Conservation (phyloP, 352 stramenopile species). For the Elongisporangium prolatum region DNA sequence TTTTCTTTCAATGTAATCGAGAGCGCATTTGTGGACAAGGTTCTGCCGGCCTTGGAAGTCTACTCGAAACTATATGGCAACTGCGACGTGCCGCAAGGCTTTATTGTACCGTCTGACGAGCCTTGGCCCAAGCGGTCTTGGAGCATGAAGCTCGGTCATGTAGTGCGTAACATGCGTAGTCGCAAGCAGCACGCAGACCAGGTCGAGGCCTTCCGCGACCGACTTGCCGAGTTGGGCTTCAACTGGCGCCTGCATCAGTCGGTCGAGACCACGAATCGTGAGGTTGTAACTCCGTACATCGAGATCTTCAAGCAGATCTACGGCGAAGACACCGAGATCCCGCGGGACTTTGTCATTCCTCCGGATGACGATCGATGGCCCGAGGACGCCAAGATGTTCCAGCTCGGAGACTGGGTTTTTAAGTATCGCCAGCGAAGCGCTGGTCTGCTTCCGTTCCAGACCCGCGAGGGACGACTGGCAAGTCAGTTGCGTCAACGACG, state of each 20-base stretch:
- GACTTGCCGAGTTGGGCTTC: constrained; percentile 89
- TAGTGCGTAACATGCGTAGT: constrained; percentile 87
- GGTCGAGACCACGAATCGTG: constrained; percentile 36
- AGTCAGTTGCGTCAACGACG: constrained; percentile 15
- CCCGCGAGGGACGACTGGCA: constrained; percentile 14
- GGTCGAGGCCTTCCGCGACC: constrained; percentile 66
- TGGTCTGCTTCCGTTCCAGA: constrained; percentile 38
- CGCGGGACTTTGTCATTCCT: constrained; percentile 68
- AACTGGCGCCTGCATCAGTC: constrained; percentile 82
- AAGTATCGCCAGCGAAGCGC: constrained; percentile 41
- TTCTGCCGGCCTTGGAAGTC: constrained; percentile 66
- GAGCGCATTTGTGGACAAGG: constrained; percentile 49
- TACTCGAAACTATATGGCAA: constrained; percentile 87
- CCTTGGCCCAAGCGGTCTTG: constrained; percentile 78
- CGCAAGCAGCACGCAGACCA: constrained; percentile 87
- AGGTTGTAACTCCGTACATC: constrained; percentile 52
- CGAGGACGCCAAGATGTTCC: constrained; percentile 76
- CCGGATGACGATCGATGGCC: constrained; percentile 75
- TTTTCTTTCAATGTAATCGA: constrained; percentile 69
- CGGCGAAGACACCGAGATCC: constrained; percentile 57
- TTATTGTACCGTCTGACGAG: constrained; percentile 73
- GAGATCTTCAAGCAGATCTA: constrained; percentile 82
- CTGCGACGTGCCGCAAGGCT: constrained; percentile 87
- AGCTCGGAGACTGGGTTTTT: constrained; percentile 84
- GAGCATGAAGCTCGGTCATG: constrained; percentile 85